Evolutionary conservation across 2,329 filamentous ascomycete genomes (phyloP), one percentile per base, ranked within the genome.

Genomic region (Neoscytalidium dimidiatum): DNA sequence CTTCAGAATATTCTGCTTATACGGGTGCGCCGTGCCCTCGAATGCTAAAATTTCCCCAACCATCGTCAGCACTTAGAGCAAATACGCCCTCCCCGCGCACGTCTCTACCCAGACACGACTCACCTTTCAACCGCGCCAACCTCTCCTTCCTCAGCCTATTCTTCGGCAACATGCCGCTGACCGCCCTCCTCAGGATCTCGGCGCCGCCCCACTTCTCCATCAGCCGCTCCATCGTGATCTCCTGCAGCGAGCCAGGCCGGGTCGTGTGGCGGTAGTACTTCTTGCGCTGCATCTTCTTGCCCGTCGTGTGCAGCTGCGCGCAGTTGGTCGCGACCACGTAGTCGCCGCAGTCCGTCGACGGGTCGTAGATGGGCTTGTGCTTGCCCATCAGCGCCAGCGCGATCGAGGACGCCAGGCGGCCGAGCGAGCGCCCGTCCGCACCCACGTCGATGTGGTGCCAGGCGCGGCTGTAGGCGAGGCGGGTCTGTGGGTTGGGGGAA

Each of bases 321-420:
- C 95, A 98, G 78, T 93, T 90, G 41, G 92, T 92, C 60, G 95
- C 94, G 0, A 99, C 94, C 13, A 99, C 94, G 79, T 99, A 99
- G 87, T 99, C 95, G 71, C 95, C 95, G 85, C 95, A 98, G 84
- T 99, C 95, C 67, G 94, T 97, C 23, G 93, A 97, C 1, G 95
- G 95, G 81, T 98, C 92, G 82, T 89, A 99, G 79, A 95, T 97
- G 23, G 95, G 95, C 82, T 99, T 99, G 86, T 99, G 91, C 85
- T 99, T 99, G 81, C 95, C 95, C 94, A 98, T 97, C 61, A 97
- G 88, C 67, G 92, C 84, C 62, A 90, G 84, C 67, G 94, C 94
- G 78, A 97, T 97, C 68, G 90, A 88, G 62, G 90, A 92, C 67
- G 94, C 94, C 60, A 97, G 85, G 46, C 94, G 92, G 71, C 94